Conservation (phyloP, 1,139 yeast genomes). For the Taphrina communis region DNA sequence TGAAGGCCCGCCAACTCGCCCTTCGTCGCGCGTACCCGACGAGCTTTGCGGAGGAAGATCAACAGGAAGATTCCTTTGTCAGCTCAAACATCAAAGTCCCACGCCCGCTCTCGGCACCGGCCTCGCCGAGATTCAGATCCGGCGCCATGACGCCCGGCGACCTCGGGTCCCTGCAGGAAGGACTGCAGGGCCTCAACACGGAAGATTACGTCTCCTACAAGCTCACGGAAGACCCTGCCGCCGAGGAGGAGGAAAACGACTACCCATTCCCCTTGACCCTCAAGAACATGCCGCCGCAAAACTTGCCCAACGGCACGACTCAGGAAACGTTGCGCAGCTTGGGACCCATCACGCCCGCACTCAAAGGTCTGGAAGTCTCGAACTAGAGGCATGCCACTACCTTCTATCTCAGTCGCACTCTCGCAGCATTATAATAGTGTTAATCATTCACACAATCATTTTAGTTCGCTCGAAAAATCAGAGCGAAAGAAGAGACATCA, state of each 20-base stretch:
- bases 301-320: conserved; percentile 22
- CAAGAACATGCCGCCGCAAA: conserved; percentile 28
- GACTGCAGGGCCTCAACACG: conserved; percentile 70
- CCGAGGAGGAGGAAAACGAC: conserved; percentile 36
- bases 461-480: not conserved
- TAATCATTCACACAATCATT: not conserved
- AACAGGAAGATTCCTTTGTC: conserved; percentile 60
- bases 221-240: conserved; percentile 61
- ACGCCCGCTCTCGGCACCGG: conserved; percentile 92
- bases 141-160: conserved; percentile 97
- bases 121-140: conserved; percentile 78
- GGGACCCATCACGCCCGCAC: conserved; percentile 39
- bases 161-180: conserved; percentile 93
- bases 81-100: conserved; percentile 70
- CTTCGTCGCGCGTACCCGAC: conserved; percentile 93
- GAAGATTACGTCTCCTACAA: conserved; percentile 83
- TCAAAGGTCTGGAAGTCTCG: conserved; percentile 25
- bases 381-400: not conserved
- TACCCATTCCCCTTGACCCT: conserved; percentile 38
- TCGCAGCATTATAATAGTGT: too few species aligned
- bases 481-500: not conserved
- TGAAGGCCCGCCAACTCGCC: conserved; percentile 91
- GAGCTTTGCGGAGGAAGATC: conserved; percentile 59
- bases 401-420: not conserved
- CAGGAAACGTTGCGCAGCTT: conserved; percentile 19